Base-by-base conservation (phyloP, 208 protist species). In the Acanthamoeba castellanii region DNA sequence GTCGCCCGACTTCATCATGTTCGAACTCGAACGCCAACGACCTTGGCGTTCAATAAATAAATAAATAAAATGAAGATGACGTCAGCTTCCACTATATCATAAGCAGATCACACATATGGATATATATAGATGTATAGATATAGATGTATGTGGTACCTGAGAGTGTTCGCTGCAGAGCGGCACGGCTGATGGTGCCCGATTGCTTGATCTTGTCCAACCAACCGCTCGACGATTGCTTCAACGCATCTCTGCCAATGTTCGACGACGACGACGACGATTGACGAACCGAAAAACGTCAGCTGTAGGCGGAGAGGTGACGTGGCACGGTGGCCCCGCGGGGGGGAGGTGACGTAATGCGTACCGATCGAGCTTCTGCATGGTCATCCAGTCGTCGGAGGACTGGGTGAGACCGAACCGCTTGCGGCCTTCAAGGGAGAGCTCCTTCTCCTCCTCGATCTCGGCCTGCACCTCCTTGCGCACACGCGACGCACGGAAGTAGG, bases 301-400 rank as follows among this genome's bases (percentile, higher is more conserved):
- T 37, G 37, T 37, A 37, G 37, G 37, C 37, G 37, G 37, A 37
- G 37, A 37, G 37, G 37, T 37, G 37, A 37, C 37, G 37, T 0
- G 37, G 37, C 37, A 37, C 37, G 37, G 37, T 37, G 37, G 37
- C 37, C 37, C 37, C 37, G 37, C 37, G 37, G 37, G 37, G 37
- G 37, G 37, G 37, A 3, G 37, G 37, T 37, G 37, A 0, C 37
- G 37, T 37, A 59, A 59, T 7, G 9, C 59, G 59, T 57, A 85
- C 76, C 76, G 76, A 30, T 85, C 76, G 11, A 85, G 76, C 25
- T 85, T 85, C 30, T 85, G 76, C 76, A 85, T 85, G 27, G 76
- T 85, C 76, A 85, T 85, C 76, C 76, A 85, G 76, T 85, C 76
- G 47, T 85, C 76, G 25, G 76, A 85, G 42, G 76, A 85, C 25